Base-by-base conservation (phyloP, 805 yeast genomes). In the Suhomyces pyralidae region DNA sequence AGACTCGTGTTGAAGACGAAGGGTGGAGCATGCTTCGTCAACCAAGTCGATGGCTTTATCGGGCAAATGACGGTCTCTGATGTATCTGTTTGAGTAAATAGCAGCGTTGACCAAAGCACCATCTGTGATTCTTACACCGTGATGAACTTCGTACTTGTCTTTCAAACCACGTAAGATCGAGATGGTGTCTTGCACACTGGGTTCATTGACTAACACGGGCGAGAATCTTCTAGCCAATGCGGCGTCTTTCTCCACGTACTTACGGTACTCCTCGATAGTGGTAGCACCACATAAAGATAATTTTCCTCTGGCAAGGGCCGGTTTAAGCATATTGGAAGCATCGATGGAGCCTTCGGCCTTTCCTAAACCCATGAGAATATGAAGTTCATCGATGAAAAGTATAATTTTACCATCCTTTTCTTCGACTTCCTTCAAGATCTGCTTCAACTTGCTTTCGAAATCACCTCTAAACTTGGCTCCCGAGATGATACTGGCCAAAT, bases 381-480 rank as follows among this genome's bases (percentile, higher is more conserved):
- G 98, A 44, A 93, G 82, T 64, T 92, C 98, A 71, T 92, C 98
- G 54, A 92, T 85, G 62, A 92, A 92, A 53, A 92, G 77, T 51
- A 92, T 88, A 50, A 89, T 82, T 34, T 81, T 79, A 10, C 96
- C 96, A 44, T 85, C 74, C 32, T 87, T 82, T 46, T 86, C 84
- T 62, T 90, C 96, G 32, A 92, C 85, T 65, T 93, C 97, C 50
- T 86, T 85, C 63, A 92, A 75, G 5, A 92, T 91, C 50, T 75
- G 74, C 64, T 92, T 92, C 58, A 92, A 71, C 56, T 97, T 83
- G 64, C 89, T 96, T 69, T 93, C 99, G 66, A 93, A 93, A 62
- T 93, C 99, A 58, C 99, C 99, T 55, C 97, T 80, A 71, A 82
- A 94, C 68, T 94, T 94, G 10, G 98, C 96, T 20, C 98, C 98